Conservation (phyloP, 306 rosid genomes). For the Sindora glabra region DNA sequence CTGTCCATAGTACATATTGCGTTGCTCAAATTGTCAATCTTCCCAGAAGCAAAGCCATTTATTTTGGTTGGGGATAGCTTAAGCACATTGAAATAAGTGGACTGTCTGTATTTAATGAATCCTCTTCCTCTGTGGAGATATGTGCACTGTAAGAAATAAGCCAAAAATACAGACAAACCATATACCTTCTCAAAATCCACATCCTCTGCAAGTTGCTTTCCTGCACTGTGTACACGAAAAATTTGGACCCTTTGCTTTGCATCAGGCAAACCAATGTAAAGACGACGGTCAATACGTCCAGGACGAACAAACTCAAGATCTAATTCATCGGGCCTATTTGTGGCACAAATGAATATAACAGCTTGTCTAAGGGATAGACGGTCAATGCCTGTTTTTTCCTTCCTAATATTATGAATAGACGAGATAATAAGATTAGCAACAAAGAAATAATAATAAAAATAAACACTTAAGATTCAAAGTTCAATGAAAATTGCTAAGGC, state of each 20-base stretch:
- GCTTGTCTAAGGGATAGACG: constrained; percentile 92
- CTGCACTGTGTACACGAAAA: constrained; percentile 79
- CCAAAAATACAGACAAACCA: constrained; percentile 16
- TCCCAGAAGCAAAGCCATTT: too few relatives aligned
- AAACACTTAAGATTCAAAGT: not conserved
- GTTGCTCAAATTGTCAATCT: too few relatives aligned
- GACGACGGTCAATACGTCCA: constrained; percentile 94
- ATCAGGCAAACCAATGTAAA: constrained; percentile 92
- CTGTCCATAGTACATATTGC: too few relatives aligned
- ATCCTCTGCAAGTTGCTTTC: constrained; percentile 73
- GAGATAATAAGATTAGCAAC: constrained; percentile 4
- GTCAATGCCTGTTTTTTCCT: constrained; percentile 84
- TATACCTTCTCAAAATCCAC: constrained; percentile 70
- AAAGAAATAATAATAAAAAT: not conserved
- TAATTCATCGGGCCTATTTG: constrained; percentile 91
- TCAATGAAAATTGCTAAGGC: not conserved
- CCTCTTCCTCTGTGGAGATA: not conserved
- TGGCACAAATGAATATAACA: constrained; percentile 92
- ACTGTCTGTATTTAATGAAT: not conserved
- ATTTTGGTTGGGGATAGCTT: too few relatives aligned
- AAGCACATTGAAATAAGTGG: too few relatives aligned
- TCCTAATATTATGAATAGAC: constrained; percentile 40
- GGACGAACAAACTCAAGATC: constrained; percentile 83
- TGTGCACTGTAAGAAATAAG: not conserved
- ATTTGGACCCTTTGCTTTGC: constrained; percentile 79